Evolutionary conservation across 495 filamentous ascomycete genomes (phyloP).

Genomic region (Podospora fimiseda): DNA sequence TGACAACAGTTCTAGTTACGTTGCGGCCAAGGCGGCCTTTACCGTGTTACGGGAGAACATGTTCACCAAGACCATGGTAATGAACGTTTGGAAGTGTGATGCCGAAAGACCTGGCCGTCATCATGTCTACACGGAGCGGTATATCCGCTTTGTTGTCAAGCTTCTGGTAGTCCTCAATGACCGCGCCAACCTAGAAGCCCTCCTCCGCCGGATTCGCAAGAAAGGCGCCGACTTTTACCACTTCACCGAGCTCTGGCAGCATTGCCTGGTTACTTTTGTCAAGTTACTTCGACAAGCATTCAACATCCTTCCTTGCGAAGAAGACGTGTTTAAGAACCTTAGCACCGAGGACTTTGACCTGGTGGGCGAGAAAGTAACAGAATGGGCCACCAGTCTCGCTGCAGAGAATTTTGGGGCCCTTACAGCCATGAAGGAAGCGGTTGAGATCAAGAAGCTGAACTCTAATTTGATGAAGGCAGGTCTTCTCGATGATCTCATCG

Average conservation of each 20-base stretch:
- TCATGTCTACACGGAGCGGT: constrained; percentile 88
- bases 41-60: constrained; percentile 75
- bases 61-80: constrained; percentile 89
- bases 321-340: constrained; percentile 74
- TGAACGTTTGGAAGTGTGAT: constrained; percentile 95
- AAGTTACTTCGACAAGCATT: constrained; percentile 66
- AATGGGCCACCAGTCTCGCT: constrained; percentile 39
- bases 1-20: constrained; percentile 12
- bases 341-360: constrained; percentile 72
- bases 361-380: constrained; percentile 42
- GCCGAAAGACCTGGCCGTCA: constrained; percentile 85
- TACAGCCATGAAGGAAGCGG: constrained; percentile 71
- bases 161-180: constrained; percentile 74
- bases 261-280: constrained; percentile 67
- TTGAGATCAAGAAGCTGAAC: constrained; percentile 89
- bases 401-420: constrained; percentile 46
- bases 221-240: constrained; percentile 78
- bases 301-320: constrained; percentile 58
- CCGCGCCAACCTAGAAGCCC: constrained; percentile 66
- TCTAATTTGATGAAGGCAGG: constrained; percentile 74
- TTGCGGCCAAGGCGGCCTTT: constrained; percentile 57
- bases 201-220: constrained; percentile 76
- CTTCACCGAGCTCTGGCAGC: constrained; percentile 79
- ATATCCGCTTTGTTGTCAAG: constrained; percentile 71
- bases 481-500: constrained; percentile 82